Percentiles rank a stretch among this genome's conserved stretches.
These are phyloP conservation scores for Stipa capillata DNA, from an alignment of 176 grass and related monocot genomes.

Conservation along the genomic window DNA sequence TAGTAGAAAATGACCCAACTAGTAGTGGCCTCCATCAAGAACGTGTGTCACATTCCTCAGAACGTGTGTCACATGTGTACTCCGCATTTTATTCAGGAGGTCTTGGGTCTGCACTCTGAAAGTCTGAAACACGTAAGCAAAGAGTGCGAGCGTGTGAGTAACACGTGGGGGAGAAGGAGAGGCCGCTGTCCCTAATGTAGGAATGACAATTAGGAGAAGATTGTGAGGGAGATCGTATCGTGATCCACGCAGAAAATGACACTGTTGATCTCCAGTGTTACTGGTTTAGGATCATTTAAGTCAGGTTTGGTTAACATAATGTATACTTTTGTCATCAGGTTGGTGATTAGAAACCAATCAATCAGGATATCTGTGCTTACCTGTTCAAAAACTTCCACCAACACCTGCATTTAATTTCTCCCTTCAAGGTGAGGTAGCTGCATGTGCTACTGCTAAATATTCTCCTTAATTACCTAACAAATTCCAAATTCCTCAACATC, in stretches of 20 bases:
- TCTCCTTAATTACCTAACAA: no score
- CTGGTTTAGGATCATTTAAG: neutral
- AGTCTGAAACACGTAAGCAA: neutral
- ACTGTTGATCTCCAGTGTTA: neutral
- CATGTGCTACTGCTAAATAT: no score
- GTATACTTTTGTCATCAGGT: neutral
- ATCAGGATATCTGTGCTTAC: neutral
- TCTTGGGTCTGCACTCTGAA: neutral
- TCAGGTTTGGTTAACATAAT: neutral
- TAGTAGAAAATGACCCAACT: no score
- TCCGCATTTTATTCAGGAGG: no score
- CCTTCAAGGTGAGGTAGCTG: no score
- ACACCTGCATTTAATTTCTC: no score
- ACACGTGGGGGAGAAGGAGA: neutral
- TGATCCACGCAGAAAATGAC: slow-evolving; percentile 25
- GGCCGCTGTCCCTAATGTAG: neutral
- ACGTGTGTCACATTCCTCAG: no score
- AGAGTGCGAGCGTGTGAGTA: neutral
- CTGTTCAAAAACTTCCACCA: neutral
- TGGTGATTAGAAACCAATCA: neutral
- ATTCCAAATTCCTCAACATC: no score
- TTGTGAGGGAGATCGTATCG: neutral
- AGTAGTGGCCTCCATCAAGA: no score
- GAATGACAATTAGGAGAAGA: neutral
- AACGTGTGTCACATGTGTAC: no score